Evolutionary conservation across 2,329 filamentous ascomycete species (phyloP).

Genomic region (Diaporthe sp.): DNA sequence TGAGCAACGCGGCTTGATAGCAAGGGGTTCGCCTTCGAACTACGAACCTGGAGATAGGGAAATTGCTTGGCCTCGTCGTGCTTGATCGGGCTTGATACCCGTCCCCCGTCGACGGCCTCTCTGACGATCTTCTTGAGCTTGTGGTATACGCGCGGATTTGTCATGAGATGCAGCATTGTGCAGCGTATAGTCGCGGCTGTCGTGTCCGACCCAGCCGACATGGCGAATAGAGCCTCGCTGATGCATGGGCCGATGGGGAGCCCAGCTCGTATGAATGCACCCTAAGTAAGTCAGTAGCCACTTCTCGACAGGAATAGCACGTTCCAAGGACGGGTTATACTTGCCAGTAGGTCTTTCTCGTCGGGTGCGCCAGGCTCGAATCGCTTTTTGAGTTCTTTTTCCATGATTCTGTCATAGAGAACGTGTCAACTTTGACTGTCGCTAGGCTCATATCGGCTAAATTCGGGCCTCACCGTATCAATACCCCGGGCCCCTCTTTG

Average conservation of each 20-base stretch:
- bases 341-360: conserved; percentile 62
- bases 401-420: conserved; percentile 49
- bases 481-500: conserved; percentile 46
- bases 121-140: conserved; percentile 38
- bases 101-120: not conserved
- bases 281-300: not conserved
- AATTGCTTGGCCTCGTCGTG: conserved; percentile 23
- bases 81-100: conserved; percentile 30
- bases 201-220: conserved; percentile 64
- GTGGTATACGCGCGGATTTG: conserved; percentile 38
- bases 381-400: conserved; percentile 58
- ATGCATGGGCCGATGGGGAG: conserved; percentile 58
- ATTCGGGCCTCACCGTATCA: conserved; percentile 43
- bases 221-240: conserved; percentile 50
- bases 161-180: conserved; percentile 47
- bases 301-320: not conserved
- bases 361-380: conserved; percentile 57
- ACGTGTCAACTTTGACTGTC: not conserved
- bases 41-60: conserved; percentile 24
- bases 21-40: too few relatives aligned
- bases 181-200: conserved; percentile 62
- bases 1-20: not conserved
- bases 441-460: accelerated
- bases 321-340: not conserved
- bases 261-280: conserved; percentile 13